Conservation (phyloP, 2,329 filamentous ascomycete species). For the Atkinsonella hypoxylon region DNA sequence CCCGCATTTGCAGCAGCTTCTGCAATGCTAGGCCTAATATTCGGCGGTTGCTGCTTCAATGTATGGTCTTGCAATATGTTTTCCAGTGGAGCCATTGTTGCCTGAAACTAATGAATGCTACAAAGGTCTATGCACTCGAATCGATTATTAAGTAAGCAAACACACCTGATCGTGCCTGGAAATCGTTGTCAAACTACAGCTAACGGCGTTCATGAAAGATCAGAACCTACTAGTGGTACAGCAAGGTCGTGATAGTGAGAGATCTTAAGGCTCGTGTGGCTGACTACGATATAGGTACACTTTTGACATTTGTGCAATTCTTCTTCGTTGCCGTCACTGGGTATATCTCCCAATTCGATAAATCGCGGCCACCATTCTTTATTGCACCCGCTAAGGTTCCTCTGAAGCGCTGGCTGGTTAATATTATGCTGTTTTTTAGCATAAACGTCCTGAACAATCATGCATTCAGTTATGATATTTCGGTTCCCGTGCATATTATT, state of each 20-base stretch:
- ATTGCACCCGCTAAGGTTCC: constrained; percentile 70
- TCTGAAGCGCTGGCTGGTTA: constrained; percentile 71
- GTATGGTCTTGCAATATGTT: constrained; percentile 34
- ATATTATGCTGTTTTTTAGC: constrained; percentile 80
- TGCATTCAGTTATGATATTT: constrained; percentile 94
- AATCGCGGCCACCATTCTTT: constrained; percentile 55
- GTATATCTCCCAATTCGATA: constrained; percentile 63
- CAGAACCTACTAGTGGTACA: constrained; percentile 71
- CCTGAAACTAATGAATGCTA: constrained; percentile 8
- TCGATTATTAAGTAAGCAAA: constrained; percentile 76
- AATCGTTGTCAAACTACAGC: not conserved
- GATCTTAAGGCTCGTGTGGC: not conserved
- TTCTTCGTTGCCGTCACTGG: constrained; percentile 70
- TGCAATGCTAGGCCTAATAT: constrained; percentile 72
- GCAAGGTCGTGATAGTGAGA: constrained; percentile 6
- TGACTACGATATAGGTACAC: constrained; percentile 45
- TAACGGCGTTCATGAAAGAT: constrained; percentile 33
- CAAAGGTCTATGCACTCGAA: constrained; percentile 87
- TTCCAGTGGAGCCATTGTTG: not conserved
- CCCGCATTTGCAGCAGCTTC: constrained; percentile 38
- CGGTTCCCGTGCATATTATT: constrained; percentile 93
- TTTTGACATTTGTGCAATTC: constrained; percentile 84
- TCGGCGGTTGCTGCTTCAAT: constrained; percentile 92
- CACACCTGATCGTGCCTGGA: not conserved
- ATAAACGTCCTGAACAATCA: constrained; percentile 97